Base-by-base conservation (phyloP, 1,284 basidiomycete genomes). In the Fomitopsis betulina region DNA sequence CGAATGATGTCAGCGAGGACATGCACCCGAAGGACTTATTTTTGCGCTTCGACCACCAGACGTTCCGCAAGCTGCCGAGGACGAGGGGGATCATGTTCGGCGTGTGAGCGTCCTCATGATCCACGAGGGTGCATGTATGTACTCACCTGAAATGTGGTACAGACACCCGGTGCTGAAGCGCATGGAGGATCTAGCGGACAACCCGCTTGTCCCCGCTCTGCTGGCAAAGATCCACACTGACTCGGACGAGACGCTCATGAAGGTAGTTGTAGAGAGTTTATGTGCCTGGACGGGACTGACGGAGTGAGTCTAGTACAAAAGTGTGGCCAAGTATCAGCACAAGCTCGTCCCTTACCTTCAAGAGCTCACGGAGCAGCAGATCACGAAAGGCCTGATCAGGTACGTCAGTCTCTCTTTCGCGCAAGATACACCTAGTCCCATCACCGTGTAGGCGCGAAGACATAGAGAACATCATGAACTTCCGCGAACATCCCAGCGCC, bases 31-130 rank as follows among this genome's bases (percentile, higher is more conserved):
- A 71, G 51, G 71, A 73, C 55, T 63, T 75, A 8, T 72, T 67
- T 58, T 70, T 74, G 40, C 68, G 72, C 19, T 68, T 74, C 50
- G 72, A 73, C 56, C 72, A 73, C 58, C 72, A 78, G 66, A 76
- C 75, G 5, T 78, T 78, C 65, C 70, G 75, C 63, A 78, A 78
- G 67, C 70, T 78, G 4, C 76, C 75, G 2, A 63, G 68, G 23
- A 69, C 72, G 19, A 67, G 67, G 38, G 73, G 66, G 7, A 75
- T 77, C 56, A 72, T 74, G 25, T 77, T 77, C 57, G 75, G 75
- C 42, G 75, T 78, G 71, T 72, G 52, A 39, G 71, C 60, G 2
- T 27, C 35, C 33, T 39, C 10, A 12, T 7, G 27, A 19, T 7
- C 39, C 25, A n/a, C n/a, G n/a, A n/a, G 27, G 3, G 10, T 17